Evolutionary conservation across 495 filamentous ascomycete species (phyloP), one percentile per base, ranked within the genome.

Genomic region (Amniculicola lignicola): DNA sequence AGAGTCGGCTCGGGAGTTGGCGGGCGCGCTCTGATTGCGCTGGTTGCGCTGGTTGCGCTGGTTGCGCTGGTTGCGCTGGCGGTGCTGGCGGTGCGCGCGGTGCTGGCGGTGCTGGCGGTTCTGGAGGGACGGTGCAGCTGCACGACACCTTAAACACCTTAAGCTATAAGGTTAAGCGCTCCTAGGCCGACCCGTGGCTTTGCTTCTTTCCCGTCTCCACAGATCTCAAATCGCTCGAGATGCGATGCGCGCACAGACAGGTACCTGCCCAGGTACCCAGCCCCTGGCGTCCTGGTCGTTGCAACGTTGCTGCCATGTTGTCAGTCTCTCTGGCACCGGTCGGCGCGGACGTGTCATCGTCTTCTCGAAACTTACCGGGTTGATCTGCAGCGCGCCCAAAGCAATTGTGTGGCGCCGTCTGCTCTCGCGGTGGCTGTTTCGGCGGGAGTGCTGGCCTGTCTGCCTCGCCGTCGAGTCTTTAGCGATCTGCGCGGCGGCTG

Each of bases 291-390:
- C 40, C 46, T 51, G 37, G 49, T 44, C 58, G 43, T 23, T 53
- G 59, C 49, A 43, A 51, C 48, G 54, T 53, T 53, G 53, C 9
- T 33, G 9, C 10, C 46, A 33, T 46, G 47, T 46, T 63, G 54
- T 63, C 60, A 60, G 56, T 60, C 41, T 31, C 16, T 16, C n/a
- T 52, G 43, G 40, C 38, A 44, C 45, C 37, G 51, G 36, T 52
- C 43, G 36, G 33, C 43, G 43, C 45, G 51, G 42, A 40, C 40
- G 46, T 59, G 55, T 54, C 54, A 44, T 27, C 42, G 56, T 59
- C 44, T 56, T n/a, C 44, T 47, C 51, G 46, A 60, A 60, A 64
- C 61, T 36, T 64, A 64, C 61, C 10, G 60, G 61, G 61, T 49
- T 60, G 39, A 60, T 33, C 56, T 60, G 61, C 44, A 51, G 49